Evolutionary conservation across 495 filamentous ascomycete genomes (phyloP).

Genomic region (Penicillium paradoxum): DNA sequence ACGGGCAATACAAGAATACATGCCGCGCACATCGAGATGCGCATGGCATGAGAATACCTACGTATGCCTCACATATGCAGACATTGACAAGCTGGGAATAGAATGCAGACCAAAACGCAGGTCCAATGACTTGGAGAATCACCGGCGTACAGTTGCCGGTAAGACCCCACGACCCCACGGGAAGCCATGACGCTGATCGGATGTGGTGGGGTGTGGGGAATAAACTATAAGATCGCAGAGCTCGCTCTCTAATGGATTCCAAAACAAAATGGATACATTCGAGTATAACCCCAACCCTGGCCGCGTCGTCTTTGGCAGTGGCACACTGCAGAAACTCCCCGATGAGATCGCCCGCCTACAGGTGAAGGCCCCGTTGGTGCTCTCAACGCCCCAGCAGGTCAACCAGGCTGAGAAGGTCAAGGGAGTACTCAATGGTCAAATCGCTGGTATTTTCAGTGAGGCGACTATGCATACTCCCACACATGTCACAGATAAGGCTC

Average conservation of each 20-base stretch:
- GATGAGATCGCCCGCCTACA: constrained; percentile 53
- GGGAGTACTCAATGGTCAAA: constrained; percentile 43
- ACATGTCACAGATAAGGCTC: constrained; percentile 56
- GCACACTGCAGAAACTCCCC: constrained; percentile 55
- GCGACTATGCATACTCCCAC: constrained; percentile 68
- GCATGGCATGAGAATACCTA: too few species aligned
- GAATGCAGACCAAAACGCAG: not conserved
- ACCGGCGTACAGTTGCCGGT: constrained; percentile 22
- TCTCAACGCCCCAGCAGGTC: constrained; percentile 55
- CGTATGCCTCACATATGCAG: too few species aligned
- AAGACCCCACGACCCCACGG: constrained; percentile 28
- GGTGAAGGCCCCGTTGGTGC: constrained; percentile 51
- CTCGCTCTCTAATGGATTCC: constrained; percentile 3
- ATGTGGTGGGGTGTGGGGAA: constrained; percentile 32
- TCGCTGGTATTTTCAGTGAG: constrained; percentile 55
- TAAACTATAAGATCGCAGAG: constrained; percentile 23
- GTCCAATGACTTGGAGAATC: constrained; percentile 6
- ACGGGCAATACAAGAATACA: not conserved
- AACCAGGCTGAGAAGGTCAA: constrained; percentile 48
- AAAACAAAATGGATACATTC: constrained; percentile 48
- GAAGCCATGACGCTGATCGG: constrained; percentile 17
- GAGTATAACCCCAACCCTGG: constrained; percentile 57
- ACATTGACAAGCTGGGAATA: too few species aligned
- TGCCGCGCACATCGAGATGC: too few species aligned
- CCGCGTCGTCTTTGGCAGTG: constrained; percentile 59